Conservation (phyloP, 208 protist species). For the Acanthamoeba quina region DNA sequence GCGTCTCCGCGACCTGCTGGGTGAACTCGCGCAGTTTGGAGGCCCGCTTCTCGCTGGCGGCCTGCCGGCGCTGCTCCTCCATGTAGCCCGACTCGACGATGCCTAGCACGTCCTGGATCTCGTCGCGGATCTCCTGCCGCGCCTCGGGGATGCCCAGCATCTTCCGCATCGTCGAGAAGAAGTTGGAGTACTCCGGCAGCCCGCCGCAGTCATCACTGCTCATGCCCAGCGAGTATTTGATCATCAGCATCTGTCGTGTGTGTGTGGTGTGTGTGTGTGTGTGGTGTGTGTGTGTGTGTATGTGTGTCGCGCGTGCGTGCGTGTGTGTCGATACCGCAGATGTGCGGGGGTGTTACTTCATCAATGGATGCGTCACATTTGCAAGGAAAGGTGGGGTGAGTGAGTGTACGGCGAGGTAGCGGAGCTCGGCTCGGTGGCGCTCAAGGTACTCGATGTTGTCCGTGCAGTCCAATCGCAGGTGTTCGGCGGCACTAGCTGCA, state of each 20-base stretch:
- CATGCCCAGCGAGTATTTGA: conserved; percentile 68
- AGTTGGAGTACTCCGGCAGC: conserved; percentile 18
- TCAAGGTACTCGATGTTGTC: conserved; percentile 18
- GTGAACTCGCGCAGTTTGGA: background rate
- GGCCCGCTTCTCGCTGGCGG: conserved; percentile 14
- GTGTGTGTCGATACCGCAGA: background rate
- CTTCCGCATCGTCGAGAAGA: conserved; percentile 64
- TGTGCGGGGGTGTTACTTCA: background rate
- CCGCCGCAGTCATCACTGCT: conserved; percentile 72
- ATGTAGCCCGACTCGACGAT: conserved; percentile 64
- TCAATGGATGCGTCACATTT: too few relatives aligned
- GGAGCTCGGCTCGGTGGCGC: background rate
- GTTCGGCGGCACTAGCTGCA: background rate
- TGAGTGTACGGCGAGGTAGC: conserved; percentile 25
- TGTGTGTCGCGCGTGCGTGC: too few relatives aligned
- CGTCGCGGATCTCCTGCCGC: conserved; percentile 37
- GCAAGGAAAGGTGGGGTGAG: background rate
- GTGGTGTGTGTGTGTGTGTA: background rate
- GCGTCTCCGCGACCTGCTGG: background rate
- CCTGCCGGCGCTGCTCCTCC: conserved; percentile 36
- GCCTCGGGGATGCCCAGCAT: conserved; percentile 35
- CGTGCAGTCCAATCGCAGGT: conserved; percentile 24
- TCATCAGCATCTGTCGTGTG: background rate
- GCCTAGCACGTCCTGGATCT: conserved; percentile 62
- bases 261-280: background rate